Evolutionary conservation across 768 basidiomycete genomes (phyloP), one percentile per base, ranked within the genome.

Genomic region (Auricularia heimuer): DNA sequence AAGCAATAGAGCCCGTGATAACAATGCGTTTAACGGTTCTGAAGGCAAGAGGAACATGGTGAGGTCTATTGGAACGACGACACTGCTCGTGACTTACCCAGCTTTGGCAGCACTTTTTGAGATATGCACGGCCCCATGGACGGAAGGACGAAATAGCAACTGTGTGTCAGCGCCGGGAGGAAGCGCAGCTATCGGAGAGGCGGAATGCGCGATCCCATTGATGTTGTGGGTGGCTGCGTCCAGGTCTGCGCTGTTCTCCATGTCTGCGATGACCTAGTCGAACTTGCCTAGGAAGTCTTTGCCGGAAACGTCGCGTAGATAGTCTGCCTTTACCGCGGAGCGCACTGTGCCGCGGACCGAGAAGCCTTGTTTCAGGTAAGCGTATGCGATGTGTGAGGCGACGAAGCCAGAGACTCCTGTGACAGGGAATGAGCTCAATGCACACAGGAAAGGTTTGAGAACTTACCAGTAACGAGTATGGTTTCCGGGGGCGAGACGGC

Each of bases 291-390:
- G 47, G 14, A 68, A 69, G 2, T 67, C 65, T 10, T 51, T 51
- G 10, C 63, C 68, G 67, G 73, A 64, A 1, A 64, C 3, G 1
- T 3, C 12, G 39, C 63, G 47, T 39, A 79, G 64, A 68, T 72
- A 77, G 8, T 77, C 71, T 18, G 77, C 77, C 68, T 78, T 77
- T 4, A 66, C 71, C 1, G 54, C 29, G 1, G 68, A 70, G 12
- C 78, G 70, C 44, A 77, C 76, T 1, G 78, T 77, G 2, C 76
- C 78, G 34, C 75, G 68, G 35, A 79, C 77, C 14, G 67, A 68
- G 68, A 70, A 75, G 2, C 75, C 76, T 12, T 66, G 64, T 12
- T 69, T 63, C 54, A 74, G 67, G 29, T 71, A 58, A 10, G 62
- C 18, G n/a, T 68, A 54, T 35, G 67, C 63, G 16, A 69, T 65